phyloP scores from a whole-genome alignment of 2,329 filamentous ascomycete species.

The Rutstroemia sydowiana region DNA sequence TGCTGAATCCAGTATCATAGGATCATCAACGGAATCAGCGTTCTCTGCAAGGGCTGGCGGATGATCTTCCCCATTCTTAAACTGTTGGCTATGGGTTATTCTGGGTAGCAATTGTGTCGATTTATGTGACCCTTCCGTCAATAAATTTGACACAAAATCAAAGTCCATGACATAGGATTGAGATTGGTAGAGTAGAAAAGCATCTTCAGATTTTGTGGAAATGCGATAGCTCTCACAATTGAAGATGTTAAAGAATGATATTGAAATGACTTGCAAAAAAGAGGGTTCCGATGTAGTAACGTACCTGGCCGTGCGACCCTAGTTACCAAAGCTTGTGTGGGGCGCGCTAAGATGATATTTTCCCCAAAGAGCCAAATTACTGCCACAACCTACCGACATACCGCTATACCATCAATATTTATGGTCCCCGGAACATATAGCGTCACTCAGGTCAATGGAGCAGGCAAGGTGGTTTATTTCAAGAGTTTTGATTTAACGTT shows the following conservation, averaged over 20 bases:
- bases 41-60: not conserved
- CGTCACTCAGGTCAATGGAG: too few species aligned
- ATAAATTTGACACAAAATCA: slow-evolving; percentile 11
- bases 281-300: not conserved
- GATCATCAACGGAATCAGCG: not conserved
- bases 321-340: not conserved
- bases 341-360: not conserved
- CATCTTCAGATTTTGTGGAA: not conserved
- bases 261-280: not conserved
- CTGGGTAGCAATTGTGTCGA: slow-evolving; percentile 15
- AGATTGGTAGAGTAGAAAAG: not conserved
- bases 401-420: not conserved
- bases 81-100: slow-evolving; percentile 15
- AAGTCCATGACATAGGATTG: slow-evolving; percentile 14
- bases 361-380: not conserved
- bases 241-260: not conserved
- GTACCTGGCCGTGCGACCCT: too few species aligned
- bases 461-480: not conserved
- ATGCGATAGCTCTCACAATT: not conserved
- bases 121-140: slow-evolving; percentile 3
- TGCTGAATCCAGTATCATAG: not conserved
- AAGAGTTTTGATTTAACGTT: not conserved
- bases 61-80: not conserved
- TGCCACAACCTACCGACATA: not conserved
- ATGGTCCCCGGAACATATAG: not conserved